Base-by-base conservation (phyloP, 345 rosid genomes). In the Salix caprea region DNA sequence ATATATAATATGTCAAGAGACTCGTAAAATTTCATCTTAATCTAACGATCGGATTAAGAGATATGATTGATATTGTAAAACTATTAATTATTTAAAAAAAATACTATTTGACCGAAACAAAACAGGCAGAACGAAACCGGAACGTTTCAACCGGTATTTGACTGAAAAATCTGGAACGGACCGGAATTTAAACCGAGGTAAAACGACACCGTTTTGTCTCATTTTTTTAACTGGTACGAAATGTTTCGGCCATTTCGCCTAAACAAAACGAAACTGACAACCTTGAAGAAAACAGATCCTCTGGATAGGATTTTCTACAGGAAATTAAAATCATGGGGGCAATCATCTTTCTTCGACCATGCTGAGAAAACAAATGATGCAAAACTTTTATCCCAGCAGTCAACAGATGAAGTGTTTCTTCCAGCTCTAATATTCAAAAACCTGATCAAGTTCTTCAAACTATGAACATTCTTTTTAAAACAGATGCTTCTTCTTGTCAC, bases 401-500 rank as follows among this genome's bases (percentile, higher is more conserved):
- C 52, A 46, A 46, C 76, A 54, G 77, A 77, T 65, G 73, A 6
- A 78, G 36, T 54, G 67, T 34, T 77, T 52, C 70, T 52, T 39
- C 76, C 81, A 71, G 18, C 69, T 71, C 21, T 28, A 8, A 50
- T 39, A 54, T 39, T 73, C 74, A 77, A 74, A 74, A 79, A 75
- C 69, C 74, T 19, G 69, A 79, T 61, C 73, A 71, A 65, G 61
- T 71, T 78, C 76, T 42, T 77, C 81, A 69, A 67, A 71, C 67
- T 82, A 79, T 84, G 64, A 71, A 79, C 80, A 75, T 78, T 66
- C 71, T 44, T 74, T 71, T 71, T 46, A 12, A 12, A 56, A 30
- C 69, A 23, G n/a, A 60, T 26, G 28, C 65, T 72, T 32, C 65
- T 23, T 32, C 56, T 16, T 14, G 76, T 96, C 89, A 96, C 85